phyloP scores from a whole-genome alignment of 345 rosid genomes.

The Gossypium rotundifolium region DNA sequence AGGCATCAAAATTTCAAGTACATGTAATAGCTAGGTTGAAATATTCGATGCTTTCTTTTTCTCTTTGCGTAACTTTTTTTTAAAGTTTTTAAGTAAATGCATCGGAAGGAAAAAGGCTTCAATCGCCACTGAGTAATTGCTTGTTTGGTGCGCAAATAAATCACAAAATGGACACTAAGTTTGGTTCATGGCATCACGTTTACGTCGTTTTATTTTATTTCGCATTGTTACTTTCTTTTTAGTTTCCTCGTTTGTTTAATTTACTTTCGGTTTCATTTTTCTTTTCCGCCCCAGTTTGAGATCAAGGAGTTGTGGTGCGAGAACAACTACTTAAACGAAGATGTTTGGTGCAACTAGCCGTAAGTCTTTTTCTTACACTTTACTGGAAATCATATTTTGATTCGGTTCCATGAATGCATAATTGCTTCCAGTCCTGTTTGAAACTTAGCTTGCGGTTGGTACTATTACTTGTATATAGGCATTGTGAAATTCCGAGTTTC shows the following conservation, averaged over 20 bases:
- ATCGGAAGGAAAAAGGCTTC: neutral
- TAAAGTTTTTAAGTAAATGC: neutral
- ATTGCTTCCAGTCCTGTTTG: too few species aligned
- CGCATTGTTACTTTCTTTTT: neutral
- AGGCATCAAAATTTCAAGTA: neutral
- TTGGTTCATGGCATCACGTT: neutral
- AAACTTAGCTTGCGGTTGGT: too few species aligned
- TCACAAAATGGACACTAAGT: neutral
- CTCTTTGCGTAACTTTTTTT: neutral
- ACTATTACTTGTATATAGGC: too few species aligned
- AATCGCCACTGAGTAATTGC: too few species aligned
- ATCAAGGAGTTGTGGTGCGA: constrained; percentile 5
- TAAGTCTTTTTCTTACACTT: constrained; percentile 23
- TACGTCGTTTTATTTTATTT: neutral
- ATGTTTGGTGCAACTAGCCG: constrained; percentile 56
- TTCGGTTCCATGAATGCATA: neutral
- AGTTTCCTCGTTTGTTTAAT: neutral
- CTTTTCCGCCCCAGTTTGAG: constrained; percentile 13
- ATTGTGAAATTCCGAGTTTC: neutral
- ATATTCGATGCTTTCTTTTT: neutral
- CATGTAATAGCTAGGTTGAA: neutral
- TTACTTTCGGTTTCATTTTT: neutral
- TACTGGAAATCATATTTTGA: neutral
- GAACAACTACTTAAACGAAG: constrained; percentile 14
- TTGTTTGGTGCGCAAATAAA: neutral